Conservation (phyloP, 441 rosid genomes). For the Populus tomentosa region DNA sequence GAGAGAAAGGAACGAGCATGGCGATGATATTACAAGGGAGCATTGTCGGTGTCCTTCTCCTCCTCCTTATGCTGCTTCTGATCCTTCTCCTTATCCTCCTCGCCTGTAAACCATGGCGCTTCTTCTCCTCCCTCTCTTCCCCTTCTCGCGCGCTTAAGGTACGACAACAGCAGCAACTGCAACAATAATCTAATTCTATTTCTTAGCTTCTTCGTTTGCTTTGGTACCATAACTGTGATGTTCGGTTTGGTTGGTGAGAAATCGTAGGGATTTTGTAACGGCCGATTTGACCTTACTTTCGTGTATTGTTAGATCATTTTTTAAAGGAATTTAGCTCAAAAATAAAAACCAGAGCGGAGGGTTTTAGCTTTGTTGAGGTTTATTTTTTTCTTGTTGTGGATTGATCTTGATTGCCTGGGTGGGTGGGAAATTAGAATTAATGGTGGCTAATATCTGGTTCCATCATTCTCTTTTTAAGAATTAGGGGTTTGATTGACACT, state of each 20-base stretch:
- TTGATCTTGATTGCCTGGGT: not conserved
- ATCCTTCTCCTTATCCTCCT: constrained; percentile 57
- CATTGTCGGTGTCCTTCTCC: constrained; percentile 43
- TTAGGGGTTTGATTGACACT: not conserved
- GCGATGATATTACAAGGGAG: constrained; percentile 40
- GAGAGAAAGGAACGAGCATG: constrained; percentile 41
- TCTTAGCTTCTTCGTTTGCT: not conserved
- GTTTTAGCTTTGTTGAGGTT: not conserved
- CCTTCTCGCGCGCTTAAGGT: constrained; percentile 60
- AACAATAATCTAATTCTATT: not conserved
- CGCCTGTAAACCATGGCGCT: constrained; percentile 93
- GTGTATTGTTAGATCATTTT: not conserved
- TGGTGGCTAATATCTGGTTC: not conserved
- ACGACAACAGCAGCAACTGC: not conserved
- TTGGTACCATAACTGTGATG: not conserved
- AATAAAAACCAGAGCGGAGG: not conserved
- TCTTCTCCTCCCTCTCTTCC: constrained; percentile 27
- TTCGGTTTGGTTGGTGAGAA: not conserved
- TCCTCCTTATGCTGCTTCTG: constrained; percentile 62
- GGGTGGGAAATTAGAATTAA: not conserved
- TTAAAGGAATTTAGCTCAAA: not conserved
- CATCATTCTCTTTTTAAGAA: not conserved
- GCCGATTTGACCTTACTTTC: not conserved
- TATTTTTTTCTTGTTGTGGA: not conserved
- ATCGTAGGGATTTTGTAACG: not conserved